Conservation (phyloP, 1,284 basidiomycete species). For the Puccinia polysora region DNA sequence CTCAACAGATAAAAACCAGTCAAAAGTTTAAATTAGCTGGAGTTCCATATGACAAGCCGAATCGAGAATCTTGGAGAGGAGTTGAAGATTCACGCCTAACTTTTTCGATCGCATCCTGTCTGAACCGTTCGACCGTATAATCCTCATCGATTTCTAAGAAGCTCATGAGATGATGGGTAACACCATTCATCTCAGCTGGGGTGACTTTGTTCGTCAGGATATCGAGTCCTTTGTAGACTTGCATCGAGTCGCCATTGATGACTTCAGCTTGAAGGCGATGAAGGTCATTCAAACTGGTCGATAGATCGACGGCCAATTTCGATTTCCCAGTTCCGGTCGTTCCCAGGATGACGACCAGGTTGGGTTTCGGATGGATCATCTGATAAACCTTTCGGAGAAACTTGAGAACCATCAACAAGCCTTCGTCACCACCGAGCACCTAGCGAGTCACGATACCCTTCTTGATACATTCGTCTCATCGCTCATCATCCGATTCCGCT, state of each 20-base stretch:
- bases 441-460: too few relatives aligned
- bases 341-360: conserved; percentile 71
- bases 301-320: conserved; percentile 81
- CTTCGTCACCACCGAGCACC: too few relatives aligned
- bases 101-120: conserved; percentile 50
- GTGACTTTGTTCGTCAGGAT: conserved; percentile 94
- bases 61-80: background rate
- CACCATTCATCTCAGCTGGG: conserved; percentile 66
- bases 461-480: too few relatives aligned
- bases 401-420: too few relatives aligned
- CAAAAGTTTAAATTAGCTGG: background rate
- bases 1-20: too few relatives aligned
- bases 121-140: conserved; percentile 60
- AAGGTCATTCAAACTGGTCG: conserved; percentile 60
- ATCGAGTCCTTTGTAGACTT: conserved; percentile 89
- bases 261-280: too few relatives aligned
- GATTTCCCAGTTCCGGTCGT: conserved; percentile 98
- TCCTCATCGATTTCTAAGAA: conserved; percentile 79
- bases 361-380: background rate
- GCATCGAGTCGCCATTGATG: conserved; percentile 97
- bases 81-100: conserved; percentile 37
- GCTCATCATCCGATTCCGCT: too few relatives aligned
- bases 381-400: too few relatives aligned
- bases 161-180: conserved; percentile 83
- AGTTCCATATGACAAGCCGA: background rate